Conservation (phyloP, 1,139 yeast genomes). For the Pichia sp. region DNA sequence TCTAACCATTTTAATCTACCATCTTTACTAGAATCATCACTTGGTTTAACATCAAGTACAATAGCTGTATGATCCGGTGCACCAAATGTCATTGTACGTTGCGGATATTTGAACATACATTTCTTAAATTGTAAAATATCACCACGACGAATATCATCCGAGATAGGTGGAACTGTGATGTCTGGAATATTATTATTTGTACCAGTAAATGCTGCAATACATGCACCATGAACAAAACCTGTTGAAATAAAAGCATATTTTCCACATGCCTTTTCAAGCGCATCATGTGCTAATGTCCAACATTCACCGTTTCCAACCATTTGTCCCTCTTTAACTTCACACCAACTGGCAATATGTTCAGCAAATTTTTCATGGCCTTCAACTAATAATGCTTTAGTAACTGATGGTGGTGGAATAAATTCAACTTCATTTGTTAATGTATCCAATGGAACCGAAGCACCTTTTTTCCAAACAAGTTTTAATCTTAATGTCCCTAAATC, state of each 20-base stretch:
- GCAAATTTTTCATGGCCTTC: conserved; percentile 41
- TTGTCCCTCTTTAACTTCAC: conserved; percentile 47
- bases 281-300: conserved; percentile 70
- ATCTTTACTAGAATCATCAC: conserved; percentile 24
- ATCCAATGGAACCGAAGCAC: conserved; percentile 22
- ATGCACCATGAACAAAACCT: conserved; percentile 53
- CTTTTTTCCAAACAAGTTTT: conserved; percentile 41
- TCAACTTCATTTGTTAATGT: conserved; percentile 31
- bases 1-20: conserved; percentile 25
- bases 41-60: conserved; percentile 33
- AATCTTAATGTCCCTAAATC: conserved; percentile 48
- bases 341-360: conserved; percentile 57
- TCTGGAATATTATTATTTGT: conserved; percentile 23
- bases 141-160: conserved; percentile 37
- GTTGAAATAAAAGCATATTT: conserved; percentile 55
- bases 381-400: conserved; percentile 36
- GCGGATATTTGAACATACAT: conserved; percentile 37
- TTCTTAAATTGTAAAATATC: conserved; percentile 41
- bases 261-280: conserved; percentile 53
- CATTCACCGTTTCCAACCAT: conserved; percentile 70
- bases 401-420: conserved; percentile 45
- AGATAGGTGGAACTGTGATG: conserved; percentile 17
- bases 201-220: conserved; percentile 37
- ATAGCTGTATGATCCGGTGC: conserved; percentile 66
- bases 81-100: conserved; percentile 37